Evolutionary conservation across 169 alveolate genomes (phyloP).

Genomic region (Cryptosporidium sp.): DNA sequence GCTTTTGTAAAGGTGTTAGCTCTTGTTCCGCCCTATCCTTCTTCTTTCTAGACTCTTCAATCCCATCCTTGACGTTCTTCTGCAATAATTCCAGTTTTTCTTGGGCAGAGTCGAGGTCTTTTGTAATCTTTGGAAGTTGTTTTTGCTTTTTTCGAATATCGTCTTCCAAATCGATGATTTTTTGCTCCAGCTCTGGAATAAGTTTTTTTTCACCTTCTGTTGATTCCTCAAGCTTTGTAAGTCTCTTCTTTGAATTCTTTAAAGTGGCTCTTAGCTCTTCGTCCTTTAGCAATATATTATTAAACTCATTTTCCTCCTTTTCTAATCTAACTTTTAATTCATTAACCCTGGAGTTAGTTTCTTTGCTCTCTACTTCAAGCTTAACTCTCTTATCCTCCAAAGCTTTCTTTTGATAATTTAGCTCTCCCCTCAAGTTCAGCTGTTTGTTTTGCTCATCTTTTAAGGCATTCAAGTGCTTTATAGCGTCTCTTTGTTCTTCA

Average conservation of each 20-base stretch:
- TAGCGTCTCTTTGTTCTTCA: slow-evolving; percentile 77
- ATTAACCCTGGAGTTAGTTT: slow-evolving; percentile 70
- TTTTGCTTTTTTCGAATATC: slow-evolving; percentile 21
- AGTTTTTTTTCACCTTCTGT: slow-evolving; percentile 6
- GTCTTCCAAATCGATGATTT: slow-evolving; percentile 10
- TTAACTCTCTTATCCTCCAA: slow-evolving; percentile 76
- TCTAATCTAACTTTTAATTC: slow-evolving; percentile 77
- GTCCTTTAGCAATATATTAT: slow-evolving; percentile 79
- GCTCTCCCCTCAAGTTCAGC: slow-evolving; percentile 76
- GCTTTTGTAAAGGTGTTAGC: slow-evolving; percentile 41
- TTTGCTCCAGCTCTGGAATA: slow-evolving; percentile 64
- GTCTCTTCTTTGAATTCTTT: slow-evolving; percentile 84
- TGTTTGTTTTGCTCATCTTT: slow-evolving; percentile 77
- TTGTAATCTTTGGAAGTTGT: slow-evolving; percentile 23
- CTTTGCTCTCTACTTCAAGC: slow-evolving; percentile 81
- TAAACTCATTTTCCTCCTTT: slow-evolving; percentile 81
- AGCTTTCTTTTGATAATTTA: slow-evolving; percentile 80
- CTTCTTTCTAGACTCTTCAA: slow-evolving; percentile 53
- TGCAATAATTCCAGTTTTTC: slow-evolving; percentile 56
- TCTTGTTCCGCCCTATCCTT: slow-evolving; percentile 65
- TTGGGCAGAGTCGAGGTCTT: slow-evolving; percentile 56
- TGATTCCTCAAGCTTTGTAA: slow-evolving; percentile 34
- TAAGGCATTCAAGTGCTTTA: slow-evolving; percentile 61
- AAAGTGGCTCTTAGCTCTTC: slow-evolving; percentile 84
- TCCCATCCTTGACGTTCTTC: slow-evolving; percentile 26